Percentiles rank a stretch among this genome's conserved stretches.
Evolutionary conservation across 78 protist species (phyloP).

Genomic region (Cavenderia fasciculata): DNA sequence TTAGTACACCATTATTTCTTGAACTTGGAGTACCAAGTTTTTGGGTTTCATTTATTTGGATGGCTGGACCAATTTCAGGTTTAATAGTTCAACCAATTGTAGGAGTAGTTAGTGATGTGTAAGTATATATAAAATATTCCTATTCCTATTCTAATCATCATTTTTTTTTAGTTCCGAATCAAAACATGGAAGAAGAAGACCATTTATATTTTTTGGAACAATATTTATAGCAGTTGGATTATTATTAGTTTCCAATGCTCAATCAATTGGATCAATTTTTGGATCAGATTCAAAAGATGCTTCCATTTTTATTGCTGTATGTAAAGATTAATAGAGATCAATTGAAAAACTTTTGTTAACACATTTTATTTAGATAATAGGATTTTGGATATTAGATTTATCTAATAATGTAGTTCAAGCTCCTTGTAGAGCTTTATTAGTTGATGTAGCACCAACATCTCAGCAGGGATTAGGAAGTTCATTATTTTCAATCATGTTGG

Average conservation of each 20-base stretch:
- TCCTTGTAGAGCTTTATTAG: conserved; percentile 80
- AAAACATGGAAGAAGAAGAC: conserved; percentile 81
- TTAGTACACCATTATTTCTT: conserved; percentile 69
- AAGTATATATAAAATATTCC: too few species aligned
- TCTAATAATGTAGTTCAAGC: conserved; percentile 83
- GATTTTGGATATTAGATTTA: conserved; percentile 85
- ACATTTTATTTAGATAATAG: conserved; percentile 42
- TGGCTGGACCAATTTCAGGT: conserved; percentile 84
- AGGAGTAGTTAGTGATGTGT: conserved; percentile 81
- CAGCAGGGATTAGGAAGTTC: conserved; percentile 81
- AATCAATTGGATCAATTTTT: conserved; percentile 38
- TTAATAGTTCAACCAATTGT: conserved; percentile 82
- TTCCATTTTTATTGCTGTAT: conserved; percentile 33
- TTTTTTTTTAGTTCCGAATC: conserved; percentile 60
- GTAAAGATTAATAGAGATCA: not conserved
- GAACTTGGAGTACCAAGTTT: conserved; percentile 55
- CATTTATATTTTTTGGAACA: conserved; percentile 71
- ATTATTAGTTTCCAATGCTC: conserved; percentile 79
- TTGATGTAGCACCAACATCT: conserved; percentile 73
- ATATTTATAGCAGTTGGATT: conserved; percentile 68
- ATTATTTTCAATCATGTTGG: conserved; percentile 72
- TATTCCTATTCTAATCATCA: too few species aligned
- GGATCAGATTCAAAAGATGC: conserved; percentile 57
- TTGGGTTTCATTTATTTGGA: conserved; percentile 71
- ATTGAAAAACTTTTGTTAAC: not conserved